Percentiles rank a stretch among this genome's conserved stretches.
These are phyloP conservation scores for Aeminium ludgeri DNA, from an alignment of 495 filamentous ascomycete genomes.

Conservation along the genomic window DNA sequence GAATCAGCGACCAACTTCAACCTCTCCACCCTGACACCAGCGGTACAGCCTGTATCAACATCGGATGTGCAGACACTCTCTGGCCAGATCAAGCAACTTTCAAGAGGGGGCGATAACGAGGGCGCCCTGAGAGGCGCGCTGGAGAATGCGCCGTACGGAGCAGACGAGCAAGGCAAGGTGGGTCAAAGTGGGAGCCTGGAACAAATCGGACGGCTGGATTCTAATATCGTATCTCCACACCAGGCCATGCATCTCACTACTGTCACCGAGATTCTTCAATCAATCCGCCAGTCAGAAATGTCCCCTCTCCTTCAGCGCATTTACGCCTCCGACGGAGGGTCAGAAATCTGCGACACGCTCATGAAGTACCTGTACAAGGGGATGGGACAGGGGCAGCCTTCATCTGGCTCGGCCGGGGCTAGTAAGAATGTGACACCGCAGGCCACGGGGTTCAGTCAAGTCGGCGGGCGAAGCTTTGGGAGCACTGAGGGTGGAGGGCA, in stretches of 20 bases:
- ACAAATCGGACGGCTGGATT: background rate
- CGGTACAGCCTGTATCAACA: conserved; percentile 47
- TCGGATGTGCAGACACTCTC: conserved; percentile 56
- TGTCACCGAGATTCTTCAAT: conserved; percentile 74
- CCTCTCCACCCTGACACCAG: conserved; percentile 55
- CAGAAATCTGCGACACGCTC: conserved; percentile 53
- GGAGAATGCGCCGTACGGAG: conserved; percentile 58
- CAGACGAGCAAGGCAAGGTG: conserved; percentile 58
- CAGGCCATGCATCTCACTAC: conserved; percentile 64
- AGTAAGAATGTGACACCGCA: conserved; percentile 70
- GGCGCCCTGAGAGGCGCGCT: conserved; percentile 64
- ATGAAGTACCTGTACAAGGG: conserved; percentile 58
- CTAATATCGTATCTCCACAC: background rate
- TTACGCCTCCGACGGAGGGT: conserved; percentile 50
- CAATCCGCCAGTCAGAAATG: conserved; percentile 83
- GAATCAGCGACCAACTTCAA: conserved; percentile 80
- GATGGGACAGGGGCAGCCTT: conserved; percentile 6
- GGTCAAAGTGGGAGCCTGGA: conserved; percentile 4
- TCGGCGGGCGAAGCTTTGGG: conserved; percentile 40
- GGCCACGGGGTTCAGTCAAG: conserved; percentile 72
- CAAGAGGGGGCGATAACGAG: conserved; percentile 69
- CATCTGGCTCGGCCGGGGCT: conserved; percentile 28
- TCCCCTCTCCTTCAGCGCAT: conserved; percentile 63
- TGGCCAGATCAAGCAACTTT: conserved; percentile 64
- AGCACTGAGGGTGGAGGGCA: conserved; percentile 62